Evolutionary conservation across 2,329 filamentous ascomycete species (phyloP).

Genomic region (Phialophora tarda): DNA sequence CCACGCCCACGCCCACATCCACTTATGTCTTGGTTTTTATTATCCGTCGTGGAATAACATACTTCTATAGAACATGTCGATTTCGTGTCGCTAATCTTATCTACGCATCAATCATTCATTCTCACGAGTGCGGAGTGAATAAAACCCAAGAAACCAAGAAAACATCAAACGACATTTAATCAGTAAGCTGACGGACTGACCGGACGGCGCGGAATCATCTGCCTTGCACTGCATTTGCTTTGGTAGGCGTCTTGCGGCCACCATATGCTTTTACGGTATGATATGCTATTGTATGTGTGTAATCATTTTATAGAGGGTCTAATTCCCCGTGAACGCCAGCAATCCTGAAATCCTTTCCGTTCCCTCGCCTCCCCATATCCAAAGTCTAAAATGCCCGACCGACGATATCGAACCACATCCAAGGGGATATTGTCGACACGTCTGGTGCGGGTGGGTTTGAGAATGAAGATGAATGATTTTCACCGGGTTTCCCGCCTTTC

Average conservation of each 20-base stretch:
- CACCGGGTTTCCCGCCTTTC: constrained; percentile 3
- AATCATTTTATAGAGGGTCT: not conserved
- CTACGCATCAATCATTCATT: not conserved
- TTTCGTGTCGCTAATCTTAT: too few relatives aligned
- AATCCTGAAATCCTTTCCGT: not conserved
- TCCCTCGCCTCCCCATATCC: not conserved
- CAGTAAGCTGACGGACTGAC: not conserved
- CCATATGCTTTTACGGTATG: not conserved
- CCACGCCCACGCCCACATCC: not conserved
- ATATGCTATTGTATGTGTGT: not conserved
- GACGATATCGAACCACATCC: not conserved
- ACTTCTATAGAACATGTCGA: too few relatives aligned
- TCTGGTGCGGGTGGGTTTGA: not conserved
- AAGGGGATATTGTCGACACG: not conserved
- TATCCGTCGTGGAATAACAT: too few relatives aligned
- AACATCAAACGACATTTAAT: not conserved
- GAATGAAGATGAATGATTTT: not conserved
- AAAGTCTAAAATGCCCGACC: not conserved
- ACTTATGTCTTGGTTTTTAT: too few relatives aligned
- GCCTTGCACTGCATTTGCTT: not conserved
- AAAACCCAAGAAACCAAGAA: not conserved
- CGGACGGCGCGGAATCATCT: not conserved
- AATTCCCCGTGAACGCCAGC: constrained; percentile 1
- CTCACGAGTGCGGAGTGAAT: not conserved
- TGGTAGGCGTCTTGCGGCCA: constrained; percentile 2